Evolutionary conservation across 139 green algal genomes (phyloP), one percentile per base, ranked within the genome.

Genomic region (Limnomonas spitsbergensis): DNA sequence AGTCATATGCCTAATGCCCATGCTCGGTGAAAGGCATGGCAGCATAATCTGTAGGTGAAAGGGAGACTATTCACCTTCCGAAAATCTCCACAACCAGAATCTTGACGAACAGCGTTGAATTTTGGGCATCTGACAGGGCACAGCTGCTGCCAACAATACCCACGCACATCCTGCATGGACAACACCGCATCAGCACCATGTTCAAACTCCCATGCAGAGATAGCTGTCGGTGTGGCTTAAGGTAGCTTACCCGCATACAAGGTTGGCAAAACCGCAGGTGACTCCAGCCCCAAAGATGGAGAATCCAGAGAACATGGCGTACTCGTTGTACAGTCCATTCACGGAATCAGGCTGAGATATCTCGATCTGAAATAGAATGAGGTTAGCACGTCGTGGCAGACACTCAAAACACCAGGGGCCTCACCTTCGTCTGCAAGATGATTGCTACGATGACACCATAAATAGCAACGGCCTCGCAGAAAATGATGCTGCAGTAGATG

Each of bases 21-120:
- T n/a, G n/a, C n/a, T n/a, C n/a, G n/a, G n/a, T n/a, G n/a, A n/a
- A n/a, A n/a, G n/a, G n/a, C n/a, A n/a, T n/a, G n/a, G n/a, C n/a
- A n/a, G n/a, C n/a, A n/a, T n/a, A n/a, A n/a, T n/a, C n/a, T n/a
- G n/a, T n/a, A n/a, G n/a, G n/a, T n/a, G n/a, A n/a, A n/a, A n/a
- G n/a, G n/a, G n/a, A n/a, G n/a, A n/a, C n/a, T 31, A 3, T 70
- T 74, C 31, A 82, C 42, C 88, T 95, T 29, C 94, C 96, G 86
- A 99, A 99, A 75, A 99, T 99, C 89, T 99, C 96, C 78, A 99
- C 94, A n/a, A 99, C 94, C 20, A 99, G 87, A 79, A 99, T 99
- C 86, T 99, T 99, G 1, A 99, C 96, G 86, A 99, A 99, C 3
- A 99, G 88, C 0, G 96, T 96, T 2, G 90, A 90, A 85, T 99